Evolutionary conservation across 2,329 filamentous ascomycete species (phyloP).

Genomic region (Ophiocordyceps camponoti-rufipedis): DNA sequence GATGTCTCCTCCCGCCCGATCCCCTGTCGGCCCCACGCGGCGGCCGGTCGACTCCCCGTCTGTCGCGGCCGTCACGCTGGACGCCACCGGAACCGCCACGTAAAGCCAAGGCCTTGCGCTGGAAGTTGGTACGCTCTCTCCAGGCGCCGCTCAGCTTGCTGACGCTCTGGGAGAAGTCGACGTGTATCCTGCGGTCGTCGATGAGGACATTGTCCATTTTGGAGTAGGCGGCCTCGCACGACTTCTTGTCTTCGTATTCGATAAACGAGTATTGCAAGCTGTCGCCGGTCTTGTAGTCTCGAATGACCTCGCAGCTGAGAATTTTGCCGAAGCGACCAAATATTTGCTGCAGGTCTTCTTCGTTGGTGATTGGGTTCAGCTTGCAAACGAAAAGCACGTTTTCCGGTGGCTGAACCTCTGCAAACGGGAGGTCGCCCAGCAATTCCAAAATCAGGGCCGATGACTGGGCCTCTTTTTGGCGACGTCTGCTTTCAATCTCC

Average conservation of each 20-base stretch:
- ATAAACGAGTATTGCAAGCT: slow-evolving; percentile 96
- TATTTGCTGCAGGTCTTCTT: slow-evolving; percentile 86
- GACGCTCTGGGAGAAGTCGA: slow-evolving; percentile 95
- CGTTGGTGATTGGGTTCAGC: slow-evolving; percentile 86
- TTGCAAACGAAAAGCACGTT: slow-evolving; percentile 98
- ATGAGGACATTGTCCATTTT: slow-evolving; percentile 98
- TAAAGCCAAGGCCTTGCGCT: slow-evolving; percentile 39
- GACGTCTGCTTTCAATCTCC: slow-evolving; percentile 57
- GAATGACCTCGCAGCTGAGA: slow-evolving; percentile 85
- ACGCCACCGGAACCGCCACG: slow-evolving; percentile 83
- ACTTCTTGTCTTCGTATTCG: slow-evolving; percentile 81
- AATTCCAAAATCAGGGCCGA: slow-evolving; percentile 93
- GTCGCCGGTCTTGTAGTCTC: slow-evolving; percentile 84
- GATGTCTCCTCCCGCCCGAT: background rate
- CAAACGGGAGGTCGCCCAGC: slow-evolving; percentile 93
- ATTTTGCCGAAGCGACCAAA: slow-evolving; percentile 96
- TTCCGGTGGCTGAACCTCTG: slow-evolving; percentile 91
- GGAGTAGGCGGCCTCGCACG: slow-evolving; percentile 90
- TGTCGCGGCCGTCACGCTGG: slow-evolving; percentile 20
- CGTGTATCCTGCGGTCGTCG: slow-evolving; percentile 92
- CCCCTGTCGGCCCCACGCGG: background rate
- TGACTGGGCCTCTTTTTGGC: slow-evolving; percentile 79
- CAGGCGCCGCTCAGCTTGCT: slow-evolving; percentile 75
- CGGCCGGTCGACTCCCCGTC: slow-evolving; percentile 5
- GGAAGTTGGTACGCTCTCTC: slow-evolving; percentile 70